Evolutionary conservation across 2,329 filamentous ascomycete genomes (phyloP).

Genomic region (Fusarium pseudocircinatum): DNA sequence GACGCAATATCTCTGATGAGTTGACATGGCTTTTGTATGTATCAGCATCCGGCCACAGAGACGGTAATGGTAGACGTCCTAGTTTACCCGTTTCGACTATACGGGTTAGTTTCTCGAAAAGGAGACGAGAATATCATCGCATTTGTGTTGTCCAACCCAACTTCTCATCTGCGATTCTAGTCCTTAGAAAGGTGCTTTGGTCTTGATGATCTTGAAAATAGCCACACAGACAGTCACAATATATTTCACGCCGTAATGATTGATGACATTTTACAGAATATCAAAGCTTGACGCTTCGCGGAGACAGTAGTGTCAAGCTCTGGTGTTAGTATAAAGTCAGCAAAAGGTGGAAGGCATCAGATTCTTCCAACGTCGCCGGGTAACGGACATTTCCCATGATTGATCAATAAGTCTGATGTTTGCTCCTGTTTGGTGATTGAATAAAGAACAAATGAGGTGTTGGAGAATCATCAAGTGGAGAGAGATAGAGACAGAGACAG

Average conservation of each 20-base stretch:
- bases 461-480: background rate
- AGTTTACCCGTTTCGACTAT: background rate
- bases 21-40: background rate
- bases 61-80: background rate
- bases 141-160: background rate
- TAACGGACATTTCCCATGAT: fast-evolving
- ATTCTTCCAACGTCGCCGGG: too few relatives aligned
- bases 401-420: background rate
- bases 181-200: background rate
- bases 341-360: background rate
- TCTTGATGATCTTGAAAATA: background rate
- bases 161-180: background rate
- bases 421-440: background rate
- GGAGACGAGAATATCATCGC: background rate
- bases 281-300: background rate
- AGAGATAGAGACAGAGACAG: too few relatives aligned
- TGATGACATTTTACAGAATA: fast-evolving
- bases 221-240: background rate
- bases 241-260: background rate
- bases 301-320: background rate
- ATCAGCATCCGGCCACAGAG: background rate
- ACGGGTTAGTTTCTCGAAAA: background rate
- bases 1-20: background rate
- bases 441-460: background rate
- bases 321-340: background rate